Base-by-base conservation (phyloP, 345 rosid species). In the Syzygium aromaticum region DNA sequence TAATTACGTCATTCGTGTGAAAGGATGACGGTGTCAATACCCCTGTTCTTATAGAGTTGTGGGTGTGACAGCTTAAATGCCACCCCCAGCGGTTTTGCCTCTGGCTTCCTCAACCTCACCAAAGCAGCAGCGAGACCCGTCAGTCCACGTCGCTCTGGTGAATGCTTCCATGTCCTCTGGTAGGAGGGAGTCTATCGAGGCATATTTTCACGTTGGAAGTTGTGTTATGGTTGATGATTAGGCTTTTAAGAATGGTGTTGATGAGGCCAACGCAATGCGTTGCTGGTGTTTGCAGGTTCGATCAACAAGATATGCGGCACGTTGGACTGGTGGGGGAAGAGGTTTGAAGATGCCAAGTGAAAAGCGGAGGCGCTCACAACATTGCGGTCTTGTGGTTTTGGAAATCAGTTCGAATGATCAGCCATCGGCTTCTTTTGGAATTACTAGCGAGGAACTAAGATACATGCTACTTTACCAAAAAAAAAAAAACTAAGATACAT, bases 331-430 rank as follows among this genome's bases (percentile, higher is more conserved):
- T 57, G 28, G 25, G 98, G 95, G 77, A 95, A 90, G 88, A 95
- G 85, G 85, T 56, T 94, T 52, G 97, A 94, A 21, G 92, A 90
- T 77, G 96, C 89, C 82, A 88, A 94, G 53, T 90, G 93, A 88
- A 93, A 91, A 89, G 97, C 95, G 0, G 97, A 93, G 88, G 78
- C 84, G 49, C 84, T 94, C 51, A 97, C 28, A 52, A 14, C 54
- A 15, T 52, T 52, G 54, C 17, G 54, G 54, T 52, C 54, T 16
- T 52, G 54, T 52, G 54, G 54, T 52, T 13, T 61, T 61, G 33
- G 33, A 14, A 61, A n/a, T 61, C 33, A 3, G 67, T 61, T n/a
- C 33, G 16, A 61, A 15, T 15, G 52, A 52, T 52, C 54, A 52
- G 54, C 17, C 54, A 52, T 52, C 17, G 54, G 6, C 54, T 52